These are phyloP conservation scores for Laburnicola sp. DNA, from an alignment of 2,329 filamentous ascomycete genomes.

Conservation along the genomic window DNA sequence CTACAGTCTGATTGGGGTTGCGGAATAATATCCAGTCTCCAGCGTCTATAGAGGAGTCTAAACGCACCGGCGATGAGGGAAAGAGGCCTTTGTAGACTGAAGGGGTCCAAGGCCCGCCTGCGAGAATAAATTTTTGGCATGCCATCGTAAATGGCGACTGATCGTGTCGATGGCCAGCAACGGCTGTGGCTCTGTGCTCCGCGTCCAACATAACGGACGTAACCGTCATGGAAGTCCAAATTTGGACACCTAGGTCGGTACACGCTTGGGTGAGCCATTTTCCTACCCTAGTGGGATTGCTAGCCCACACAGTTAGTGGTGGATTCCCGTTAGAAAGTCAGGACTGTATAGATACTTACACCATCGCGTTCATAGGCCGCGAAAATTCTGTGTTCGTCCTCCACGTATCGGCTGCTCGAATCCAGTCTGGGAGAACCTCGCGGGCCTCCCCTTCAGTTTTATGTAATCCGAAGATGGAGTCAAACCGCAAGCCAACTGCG, in stretches of 20 bases:
- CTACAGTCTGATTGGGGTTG: neutral
- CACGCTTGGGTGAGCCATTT: neutral
- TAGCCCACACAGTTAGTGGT: neutral
- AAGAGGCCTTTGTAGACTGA: neutral
- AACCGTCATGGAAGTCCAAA: neutral
- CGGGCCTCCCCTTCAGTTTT: neutral
- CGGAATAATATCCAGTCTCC: conserved; percentile 3
- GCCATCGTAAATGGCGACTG: neutral
- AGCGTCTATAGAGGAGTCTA: neutral
- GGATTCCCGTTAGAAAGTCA: neutral
- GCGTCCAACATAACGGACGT: neutral
- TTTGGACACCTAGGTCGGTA: neutral
- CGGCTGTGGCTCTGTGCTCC: neutral
- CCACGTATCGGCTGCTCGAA: neutral
- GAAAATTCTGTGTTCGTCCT: neutral
- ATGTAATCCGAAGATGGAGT: neutral
- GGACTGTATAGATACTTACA: neutral
- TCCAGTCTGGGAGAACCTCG: neutral
- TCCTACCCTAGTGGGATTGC: neutral
- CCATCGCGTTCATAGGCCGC: neutral
- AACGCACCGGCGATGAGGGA: neutral
- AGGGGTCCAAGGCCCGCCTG: neutral
- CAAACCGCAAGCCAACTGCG: neutral
- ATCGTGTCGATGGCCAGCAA: neutral
- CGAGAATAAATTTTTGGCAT: neutral